Evolutionary conservation across 2,329 filamentous ascomycete species (phyloP).

Genomic region (Juglanconis sp.): DNA sequence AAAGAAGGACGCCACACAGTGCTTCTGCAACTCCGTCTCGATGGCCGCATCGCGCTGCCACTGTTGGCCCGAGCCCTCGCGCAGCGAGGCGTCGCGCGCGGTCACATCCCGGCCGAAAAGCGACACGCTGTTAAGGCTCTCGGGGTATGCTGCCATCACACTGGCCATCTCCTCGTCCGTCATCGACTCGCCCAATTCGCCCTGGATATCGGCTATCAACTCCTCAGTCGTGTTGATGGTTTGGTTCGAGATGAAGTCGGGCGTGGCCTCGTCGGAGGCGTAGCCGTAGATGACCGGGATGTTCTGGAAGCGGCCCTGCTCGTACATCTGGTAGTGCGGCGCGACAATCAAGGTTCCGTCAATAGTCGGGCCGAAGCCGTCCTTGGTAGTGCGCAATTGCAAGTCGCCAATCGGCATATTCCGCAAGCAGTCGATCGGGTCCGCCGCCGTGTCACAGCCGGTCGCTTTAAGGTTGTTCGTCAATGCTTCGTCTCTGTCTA

Average conservation of each 20-base stretch:
- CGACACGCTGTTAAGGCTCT: slow-evolving; percentile 8
- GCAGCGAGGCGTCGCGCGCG: background rate
- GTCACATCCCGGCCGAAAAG: slow-evolving; percentile 6
- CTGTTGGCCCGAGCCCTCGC: slow-evolving; percentile 6
- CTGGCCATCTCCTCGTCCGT: slow-evolving; percentile 1
- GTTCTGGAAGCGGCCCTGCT: slow-evolving; percentile 13
- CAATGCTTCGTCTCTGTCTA: slow-evolving; percentile 2
- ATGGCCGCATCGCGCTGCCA: slow-evolving; percentile 12
- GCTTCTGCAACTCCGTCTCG: slow-evolving; percentile 6
- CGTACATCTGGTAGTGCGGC: slow-evolving; percentile 14
- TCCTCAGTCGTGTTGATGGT: slow-evolving; percentile 9
- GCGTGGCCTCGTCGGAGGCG: slow-evolving; percentile 10
- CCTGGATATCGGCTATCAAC: background rate
- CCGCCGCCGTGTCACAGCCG: slow-evolving; percentile 1
- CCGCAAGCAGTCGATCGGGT: slow-evolving; percentile 12
- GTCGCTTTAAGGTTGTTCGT: slow-evolving; percentile 8
- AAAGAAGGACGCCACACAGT: slow-evolving; percentile 8
- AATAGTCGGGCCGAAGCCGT: slow-evolving; percentile 7
- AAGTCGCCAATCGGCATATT: slow-evolving; percentile 11
- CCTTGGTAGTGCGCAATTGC: slow-evolving; percentile 8
- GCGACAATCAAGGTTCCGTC: slow-evolving; percentile 6
- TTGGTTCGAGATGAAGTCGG: slow-evolving; percentile 11
- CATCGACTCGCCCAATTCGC: background rate
- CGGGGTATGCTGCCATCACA: slow-evolving; percentile 10
- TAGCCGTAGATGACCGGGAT: slow-evolving; percentile 13